Conservation (phyloP, 2,329 filamentous ascomycete species). For the Xylaria sp. region DNA sequence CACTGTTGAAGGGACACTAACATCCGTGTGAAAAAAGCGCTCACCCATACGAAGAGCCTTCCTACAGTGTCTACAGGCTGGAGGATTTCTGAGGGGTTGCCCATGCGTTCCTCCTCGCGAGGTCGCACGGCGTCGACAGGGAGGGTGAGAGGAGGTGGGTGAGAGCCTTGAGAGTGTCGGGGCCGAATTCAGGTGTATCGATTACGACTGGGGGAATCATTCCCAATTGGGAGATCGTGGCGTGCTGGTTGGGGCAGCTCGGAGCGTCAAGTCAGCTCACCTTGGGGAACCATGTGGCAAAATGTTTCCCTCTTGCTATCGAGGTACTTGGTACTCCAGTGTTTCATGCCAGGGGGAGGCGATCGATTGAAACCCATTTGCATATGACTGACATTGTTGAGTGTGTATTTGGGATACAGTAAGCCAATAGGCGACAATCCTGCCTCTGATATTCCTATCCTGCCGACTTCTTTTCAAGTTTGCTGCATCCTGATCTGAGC, state of each 20-base stretch:
- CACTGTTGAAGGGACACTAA: constrained; percentile 10
- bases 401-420: constrained; percentile 22
- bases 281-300: constrained; percentile 7
- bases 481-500: not conserved
- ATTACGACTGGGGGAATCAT: constrained; percentile 1
- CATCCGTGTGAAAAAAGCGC: constrained; percentile 47
- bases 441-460: not conserved
- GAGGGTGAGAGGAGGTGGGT: constrained; percentile 1
- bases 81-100: constrained; percentile 54
- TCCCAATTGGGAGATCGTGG: constrained; percentile 16
- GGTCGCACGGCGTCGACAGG: constrained; percentile 23
- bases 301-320: constrained; percentile 16
- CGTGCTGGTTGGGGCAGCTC: constrained; percentile 20
- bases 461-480: not conserved
- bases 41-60: constrained; percentile 65
- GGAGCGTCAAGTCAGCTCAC: constrained; percentile 23
- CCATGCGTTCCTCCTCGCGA: constrained; percentile 10
- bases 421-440: constrained; percentile 21
- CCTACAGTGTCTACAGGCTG: constrained; percentile 60
- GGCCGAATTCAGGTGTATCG: constrained; percentile 12
- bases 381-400: not conserved
- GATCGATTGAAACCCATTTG: constrained; percentile 14
- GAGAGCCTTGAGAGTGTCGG: not conserved
- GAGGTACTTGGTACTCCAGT: constrained; percentile 3
- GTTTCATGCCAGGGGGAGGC: constrained; percentile 26